Evolutionary conservation across 1,284 basidiomycete genomes (phyloP), one percentile per base, ranked within the genome.

Genomic region (Tylopilus sp.): DNA sequence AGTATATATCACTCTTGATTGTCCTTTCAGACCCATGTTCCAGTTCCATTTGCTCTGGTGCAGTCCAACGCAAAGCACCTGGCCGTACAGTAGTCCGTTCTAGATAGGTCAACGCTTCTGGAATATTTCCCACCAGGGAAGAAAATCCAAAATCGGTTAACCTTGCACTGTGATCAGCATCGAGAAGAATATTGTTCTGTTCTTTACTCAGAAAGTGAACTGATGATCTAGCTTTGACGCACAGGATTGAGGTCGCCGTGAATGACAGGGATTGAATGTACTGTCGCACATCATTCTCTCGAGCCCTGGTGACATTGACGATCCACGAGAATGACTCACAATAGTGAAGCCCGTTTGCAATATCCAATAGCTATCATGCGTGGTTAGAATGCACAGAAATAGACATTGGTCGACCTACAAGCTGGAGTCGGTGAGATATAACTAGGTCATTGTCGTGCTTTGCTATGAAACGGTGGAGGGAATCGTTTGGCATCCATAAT

Each of bases 161-260:
- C 24, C 66, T 59, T 2, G 71, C 63, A 4, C n/a, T 65, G 8
- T 56, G 60, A 3, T 72, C 26, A 4, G 6, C 39, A 16, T 73
- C 71, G 1, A 72, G 36, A 18, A 75, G 63, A 1, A 75, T 56
- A 4, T 72, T 72, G n/a, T 64, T 62, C 71, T 72, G 36, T 19
- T 9, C 19, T 47, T 47, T 8, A 7, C 29, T 12, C 29, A 4
- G 9, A 1, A 8, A 60, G 26, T 58, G 24, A 10, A 55, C 5
- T 1, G 24, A 22, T 7, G 13, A n/a, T 22, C n/a, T n/a, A 6
- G 22, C 9, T 19, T 16, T 32, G 2, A 72, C 71, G 2, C 24
- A 70, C 69, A 24, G 47, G 19, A 18, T 60, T 72, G 18, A 72
- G 61, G 38, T 72, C 70, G 3, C 70, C 70, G 10, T 72, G 72